A percentile compares a stretch with the other conserved stretches of the same genome.
These are phyloP conservation scores for Spirogloea muscicola DNA, from an alignment of 139 green algal genomes.

Conservation along the genomic window DNA sequence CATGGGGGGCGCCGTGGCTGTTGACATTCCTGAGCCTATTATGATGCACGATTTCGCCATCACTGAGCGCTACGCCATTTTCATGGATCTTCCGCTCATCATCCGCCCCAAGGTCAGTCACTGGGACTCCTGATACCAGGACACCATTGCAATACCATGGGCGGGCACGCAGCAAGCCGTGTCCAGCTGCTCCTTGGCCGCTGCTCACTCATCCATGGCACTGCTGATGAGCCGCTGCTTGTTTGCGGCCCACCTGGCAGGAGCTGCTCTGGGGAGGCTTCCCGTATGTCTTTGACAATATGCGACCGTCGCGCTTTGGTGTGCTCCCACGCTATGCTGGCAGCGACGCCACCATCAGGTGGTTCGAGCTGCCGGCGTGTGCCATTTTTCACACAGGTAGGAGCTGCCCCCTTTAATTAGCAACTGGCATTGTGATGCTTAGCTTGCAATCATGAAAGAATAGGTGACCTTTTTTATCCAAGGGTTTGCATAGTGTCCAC, in stretches of 20 bases:
- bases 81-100: slow-evolving; percentile 44
- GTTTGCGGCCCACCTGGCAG: too few species aligned
- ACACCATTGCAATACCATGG: too few species aligned
- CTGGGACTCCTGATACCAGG: too few species aligned
- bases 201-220: too few species aligned
- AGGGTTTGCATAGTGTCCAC: background rate
- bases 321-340: slow-evolving; percentile 19
- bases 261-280: slow-evolving; percentile 6
- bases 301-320: slow-evolving; percentile 14
- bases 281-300: slow-evolving; percentile 25
- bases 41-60: slow-evolving; percentile 54
- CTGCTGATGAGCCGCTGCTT: too few species aligned
- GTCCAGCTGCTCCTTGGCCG: too few species aligned
- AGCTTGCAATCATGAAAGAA: background rate
- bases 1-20: slow-evolving; percentile 2
- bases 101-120: slow-evolving; percentile 27
- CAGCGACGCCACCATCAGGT: slow-evolving; percentile 26
- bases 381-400: slow-evolving; percentile 46
- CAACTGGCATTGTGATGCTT: background rate
- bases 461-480: background rate
- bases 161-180: too few species aligned
- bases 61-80: slow-evolving; percentile 46
- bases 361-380: slow-evolving; percentile 42
- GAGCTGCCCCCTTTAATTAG: background rate
- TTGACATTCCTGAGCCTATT: slow-evolving; percentile 23